Percentiles rank a stretch among this genome's conserved stretches.
Conservation (phyloP, 495 filamentous ascomycete genomes). For the Penicillium simplicissimum region DNA sequence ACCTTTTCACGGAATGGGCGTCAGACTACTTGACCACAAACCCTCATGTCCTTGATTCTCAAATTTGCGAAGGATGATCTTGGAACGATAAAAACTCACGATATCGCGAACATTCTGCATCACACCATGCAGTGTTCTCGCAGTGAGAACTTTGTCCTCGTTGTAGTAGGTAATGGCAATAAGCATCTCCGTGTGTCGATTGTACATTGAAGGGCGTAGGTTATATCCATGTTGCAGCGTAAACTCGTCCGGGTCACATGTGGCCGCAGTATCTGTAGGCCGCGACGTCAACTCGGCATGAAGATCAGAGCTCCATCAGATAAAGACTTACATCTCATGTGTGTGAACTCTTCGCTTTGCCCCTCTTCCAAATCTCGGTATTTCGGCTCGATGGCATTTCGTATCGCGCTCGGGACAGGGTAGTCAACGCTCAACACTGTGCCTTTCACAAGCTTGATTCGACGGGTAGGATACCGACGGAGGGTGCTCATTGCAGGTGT, state of each 20-base stretch:
- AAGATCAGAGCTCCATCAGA: background rate
- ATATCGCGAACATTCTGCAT: conserved; percentile 99
- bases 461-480: conserved; percentile 87
- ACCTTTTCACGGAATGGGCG: conserved; percentile 28
- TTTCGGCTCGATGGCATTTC: conserved; percentile 89
- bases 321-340: conserved; percentile 77
- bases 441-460: conserved; percentile 93
- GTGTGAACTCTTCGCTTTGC: conserved; percentile 85
- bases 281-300: background rate
- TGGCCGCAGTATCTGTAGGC: conserved; percentile 82
- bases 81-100: conserved; percentile 28
- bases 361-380: conserved; percentile 87
- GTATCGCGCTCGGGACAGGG: conserved; percentile 93
- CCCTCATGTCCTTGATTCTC: background rate
- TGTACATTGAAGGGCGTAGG: conserved; percentile 98
- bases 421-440: conserved; percentile 95
- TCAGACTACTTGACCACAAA: background rate
- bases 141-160: conserved; percentile 91
- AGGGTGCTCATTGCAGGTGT: background rate
- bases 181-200: conserved; percentile 92
- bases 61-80: background rate
- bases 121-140: conserved; percentile 90
- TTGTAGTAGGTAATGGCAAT: conserved; percentile 99
- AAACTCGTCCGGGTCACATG: conserved; percentile 97
- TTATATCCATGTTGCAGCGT: conserved; percentile 99